These are phyloP conservation scores for Dissophora globulifera DNA, from an alignment of 192 early-diverging fungal genomes.

Conservation along the genomic window DNA sequence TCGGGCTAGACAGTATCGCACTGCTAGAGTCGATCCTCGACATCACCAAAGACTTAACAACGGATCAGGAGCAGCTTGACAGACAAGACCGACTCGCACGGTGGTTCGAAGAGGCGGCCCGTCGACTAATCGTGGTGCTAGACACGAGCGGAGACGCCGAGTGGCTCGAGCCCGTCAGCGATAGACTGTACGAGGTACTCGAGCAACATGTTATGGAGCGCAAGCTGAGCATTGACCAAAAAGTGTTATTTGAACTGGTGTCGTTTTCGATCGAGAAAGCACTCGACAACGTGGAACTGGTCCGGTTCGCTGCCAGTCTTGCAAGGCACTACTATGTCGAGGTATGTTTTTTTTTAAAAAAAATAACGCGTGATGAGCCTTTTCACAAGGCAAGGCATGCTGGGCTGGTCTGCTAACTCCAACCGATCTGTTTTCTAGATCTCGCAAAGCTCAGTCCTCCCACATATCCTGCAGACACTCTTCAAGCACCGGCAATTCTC, in stretches of 20 bases:
- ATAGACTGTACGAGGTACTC: constrained; percentile 29
- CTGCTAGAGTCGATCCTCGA: constrained; percentile 24
- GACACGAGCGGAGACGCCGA: constrained; percentile 39
- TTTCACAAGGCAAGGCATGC: no score
- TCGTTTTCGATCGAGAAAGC: constrained; percentile 53
- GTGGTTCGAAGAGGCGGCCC: constrained; percentile 42
- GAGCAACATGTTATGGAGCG: constrained; percentile 41
- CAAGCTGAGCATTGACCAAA: constrained; percentile 44
- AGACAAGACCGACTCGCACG: constrained; percentile 27
- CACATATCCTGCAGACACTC: constrained; percentile 52
- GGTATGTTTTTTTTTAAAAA: constrained; percentile 35
- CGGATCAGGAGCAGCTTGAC: constrained; percentile 9
- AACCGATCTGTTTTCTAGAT: constrained; percentile 10
- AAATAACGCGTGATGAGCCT: neutral
- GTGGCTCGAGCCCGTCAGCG: constrained; percentile 45
- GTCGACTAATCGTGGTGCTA: constrained; percentile 22
- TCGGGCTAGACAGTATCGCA: constrained; percentile 30
- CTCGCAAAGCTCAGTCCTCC: constrained; percentile 40
- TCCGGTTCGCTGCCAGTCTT: constrained; percentile 54
- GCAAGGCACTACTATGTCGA: constrained; percentile 52
- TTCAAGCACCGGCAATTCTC: constrained; percentile 55
- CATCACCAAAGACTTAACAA: constrained; percentile 7
- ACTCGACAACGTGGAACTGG: constrained; percentile 47
- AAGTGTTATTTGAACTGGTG: constrained; percentile 42
- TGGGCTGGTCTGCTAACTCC: neutral